phyloP scores from a whole-genome alignment of 805 yeast genomes.

The Starmerella stellata region DNA sequence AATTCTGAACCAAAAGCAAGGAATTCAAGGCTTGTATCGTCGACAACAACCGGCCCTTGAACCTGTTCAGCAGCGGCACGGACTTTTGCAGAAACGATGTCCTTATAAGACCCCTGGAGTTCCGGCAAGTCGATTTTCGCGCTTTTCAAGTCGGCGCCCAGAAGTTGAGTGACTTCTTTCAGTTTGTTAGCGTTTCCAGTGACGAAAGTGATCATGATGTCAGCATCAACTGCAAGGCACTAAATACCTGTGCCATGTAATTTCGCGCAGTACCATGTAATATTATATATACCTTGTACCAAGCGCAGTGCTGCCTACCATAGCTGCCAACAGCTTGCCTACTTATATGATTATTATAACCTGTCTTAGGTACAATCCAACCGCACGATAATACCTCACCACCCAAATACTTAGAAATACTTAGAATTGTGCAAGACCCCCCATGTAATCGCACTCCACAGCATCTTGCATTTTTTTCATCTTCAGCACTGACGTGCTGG shows the following conservation, averaged over 20 bases:
- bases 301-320: too few relatives aligned
- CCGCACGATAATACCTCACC: too few relatives aligned
- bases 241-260: background rate
- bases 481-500: too few relatives aligned
- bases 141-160: constrained; percentile 36
- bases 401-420: too few relatives aligned
- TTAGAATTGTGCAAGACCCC: too few relatives aligned
- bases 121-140: constrained; percentile 67
- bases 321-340: background rate
- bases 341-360: too few relatives aligned
- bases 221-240: background rate
- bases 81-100: constrained; percentile 68
- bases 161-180: constrained; percentile 63
- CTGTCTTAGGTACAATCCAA: too few relatives aligned
- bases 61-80: constrained; percentile 45
- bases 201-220: constrained; percentile 49
- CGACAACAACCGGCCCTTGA: constrained; percentile 75
- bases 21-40: constrained; percentile 82
- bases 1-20: constrained; percentile 51
- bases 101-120: constrained; percentile 71
- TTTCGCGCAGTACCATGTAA: too few relatives aligned
- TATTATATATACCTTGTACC: too few relatives aligned
- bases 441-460: too few relatives aligned
- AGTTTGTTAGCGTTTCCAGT: constrained; percentile 83
- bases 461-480: too few relatives aligned